Evolutionary conservation across 202 grass and related monocot species (phyloP).

Genomic region (Dendrocalamus latiflorus): DNA sequence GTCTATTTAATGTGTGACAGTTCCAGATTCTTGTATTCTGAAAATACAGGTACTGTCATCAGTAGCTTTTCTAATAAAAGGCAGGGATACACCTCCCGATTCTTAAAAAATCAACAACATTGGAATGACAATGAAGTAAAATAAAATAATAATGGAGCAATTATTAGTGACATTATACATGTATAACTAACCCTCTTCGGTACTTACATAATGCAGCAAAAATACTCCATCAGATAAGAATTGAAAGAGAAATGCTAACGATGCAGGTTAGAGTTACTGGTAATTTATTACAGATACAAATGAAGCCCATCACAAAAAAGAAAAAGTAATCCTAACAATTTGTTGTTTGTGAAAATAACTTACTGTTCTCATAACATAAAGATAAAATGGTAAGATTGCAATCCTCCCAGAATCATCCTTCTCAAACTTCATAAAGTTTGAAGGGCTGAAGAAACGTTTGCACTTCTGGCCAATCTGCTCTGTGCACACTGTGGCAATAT

Average conservation of each 20-base stretch:
- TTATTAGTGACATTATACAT: not conserved
- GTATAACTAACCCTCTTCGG: not conserved
- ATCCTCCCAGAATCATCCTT: constrained; percentile 99
- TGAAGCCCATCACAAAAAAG: not conserved
- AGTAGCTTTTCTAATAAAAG: not conserved
- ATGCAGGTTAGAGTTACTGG: not conserved
- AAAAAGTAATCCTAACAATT: too few species aligned
- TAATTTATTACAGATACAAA: not conserved
- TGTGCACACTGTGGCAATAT: constrained; percentile 92
- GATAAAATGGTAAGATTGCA: constrained; percentile 96
- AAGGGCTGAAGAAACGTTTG: constrained; percentile 92
- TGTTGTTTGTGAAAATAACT: too few species aligned
- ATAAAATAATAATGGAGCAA: not conserved
- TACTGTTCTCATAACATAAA: constrained; percentile 98
- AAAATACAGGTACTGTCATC: not conserved
- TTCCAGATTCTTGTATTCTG: not conserved
- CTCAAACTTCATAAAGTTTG: constrained; percentile 99
- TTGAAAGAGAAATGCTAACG: not conserved
- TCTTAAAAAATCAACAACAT: not conserved
- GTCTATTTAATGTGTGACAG: not conserved
- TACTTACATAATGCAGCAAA: not conserved
- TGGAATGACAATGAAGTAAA: not conserved
- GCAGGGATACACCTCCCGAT: not conserved
- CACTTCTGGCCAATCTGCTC: constrained; percentile 99
- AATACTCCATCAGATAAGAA: not conserved